A percentile compares a stretch with the other conserved stretches of the same genome.
phyloP scores from a whole-genome alignment of 371 early-diverging fungal species.

The Umbelopsis sp. region DNA sequence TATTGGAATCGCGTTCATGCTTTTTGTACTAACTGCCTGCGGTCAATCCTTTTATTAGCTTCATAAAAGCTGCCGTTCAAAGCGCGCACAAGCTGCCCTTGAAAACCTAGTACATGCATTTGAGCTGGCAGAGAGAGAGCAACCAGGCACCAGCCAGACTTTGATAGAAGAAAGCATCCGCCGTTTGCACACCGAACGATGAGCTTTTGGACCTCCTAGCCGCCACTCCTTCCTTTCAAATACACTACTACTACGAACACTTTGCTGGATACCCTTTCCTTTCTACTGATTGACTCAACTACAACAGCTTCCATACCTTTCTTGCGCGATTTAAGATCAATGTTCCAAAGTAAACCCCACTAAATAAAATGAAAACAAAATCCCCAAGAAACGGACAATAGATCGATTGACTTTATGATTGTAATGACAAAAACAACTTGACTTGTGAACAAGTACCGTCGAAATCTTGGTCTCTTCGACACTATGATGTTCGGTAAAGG shows the following conservation, averaged over 20 bases:
- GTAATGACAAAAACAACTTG: constrained; percentile 5
- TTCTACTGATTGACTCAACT: not conserved
- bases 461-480: too few species aligned
- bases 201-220: not conserved
- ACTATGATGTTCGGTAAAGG: not conserved
- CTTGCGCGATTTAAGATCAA: not conserved
- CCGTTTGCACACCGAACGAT: constrained; percentile 25
- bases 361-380: not conserved
- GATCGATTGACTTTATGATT: not conserved
- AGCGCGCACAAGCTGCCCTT: constrained; percentile 57
- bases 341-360: not conserved
- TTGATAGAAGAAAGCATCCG: constrained; percentile 56
- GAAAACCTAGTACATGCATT: constrained; percentile 63
- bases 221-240: not conserved
- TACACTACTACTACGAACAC: not conserved
- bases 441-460: not conserved
- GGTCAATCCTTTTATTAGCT: constrained; percentile 30
- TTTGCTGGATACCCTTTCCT: constrained; percentile 10
- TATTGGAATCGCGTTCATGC: not conserved
- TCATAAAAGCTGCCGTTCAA: constrained; percentile 48
- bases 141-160: constrained; percentile 60
- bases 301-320: not conserved
- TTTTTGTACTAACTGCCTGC: too few species aligned
- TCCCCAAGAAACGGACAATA: not conserved
- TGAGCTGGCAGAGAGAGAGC: constrained; percentile 63